Conservation (phyloP, 257 asterid genomes). For the Scutellaria barbata region DNA sequence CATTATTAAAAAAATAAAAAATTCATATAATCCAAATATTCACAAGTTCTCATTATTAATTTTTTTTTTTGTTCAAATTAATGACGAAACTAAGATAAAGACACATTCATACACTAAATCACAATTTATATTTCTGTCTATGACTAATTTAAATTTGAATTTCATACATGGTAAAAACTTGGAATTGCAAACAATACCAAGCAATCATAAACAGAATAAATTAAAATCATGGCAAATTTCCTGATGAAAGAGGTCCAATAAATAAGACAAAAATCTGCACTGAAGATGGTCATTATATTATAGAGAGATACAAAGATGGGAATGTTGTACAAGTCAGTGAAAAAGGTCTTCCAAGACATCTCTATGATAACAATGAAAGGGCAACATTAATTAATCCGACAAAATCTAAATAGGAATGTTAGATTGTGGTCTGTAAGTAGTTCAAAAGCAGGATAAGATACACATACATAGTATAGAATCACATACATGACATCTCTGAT, state of each 20-base stretch:
- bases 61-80: too few relatives aligned
- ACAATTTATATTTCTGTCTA: too few relatives aligned
- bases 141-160: too few relatives aligned
- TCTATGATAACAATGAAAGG: not conserved
- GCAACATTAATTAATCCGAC: not conserved
- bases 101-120: too few relatives aligned
- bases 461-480: constrained; percentile 29
- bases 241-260: not conserved
- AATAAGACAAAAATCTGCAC: constrained; percentile 22
- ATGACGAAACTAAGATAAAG: too few relatives aligned
- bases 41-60: not conserved
- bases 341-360: not conserved
- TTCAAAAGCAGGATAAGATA: constrained; percentile 27
- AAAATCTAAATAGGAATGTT: constrained; percentile 22
- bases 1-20: too few relatives aligned
- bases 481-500: constrained; percentile 22
- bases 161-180: too few relatives aligned
- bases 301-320: not conserved
- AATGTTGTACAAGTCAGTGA: not conserved
- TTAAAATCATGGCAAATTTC: not conserved
- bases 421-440: not conserved
- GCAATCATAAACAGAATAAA: not conserved
- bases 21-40: not conserved
- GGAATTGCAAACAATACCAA: not conserved
- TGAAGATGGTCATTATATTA: constrained; percentile 10